Evolutionary conservation across 2,329 filamentous ascomycete genomes (phyloP).

Genomic region (Cryphonectria naterciae): DNA sequence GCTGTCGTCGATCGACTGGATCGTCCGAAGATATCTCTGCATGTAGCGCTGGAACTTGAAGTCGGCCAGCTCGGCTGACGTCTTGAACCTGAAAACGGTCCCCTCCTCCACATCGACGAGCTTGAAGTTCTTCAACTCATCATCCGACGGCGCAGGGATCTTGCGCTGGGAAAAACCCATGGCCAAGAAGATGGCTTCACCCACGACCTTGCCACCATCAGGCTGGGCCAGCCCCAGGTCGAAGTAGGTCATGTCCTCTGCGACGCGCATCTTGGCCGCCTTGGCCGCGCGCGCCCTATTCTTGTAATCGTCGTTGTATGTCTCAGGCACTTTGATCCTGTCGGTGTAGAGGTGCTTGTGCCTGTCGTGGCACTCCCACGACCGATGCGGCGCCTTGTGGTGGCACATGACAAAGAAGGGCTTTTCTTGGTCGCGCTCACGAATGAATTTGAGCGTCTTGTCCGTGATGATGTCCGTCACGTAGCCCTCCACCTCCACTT

Average conservation of each 20-base stretch:
- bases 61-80: slow-evolving; percentile 46
- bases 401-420: slow-evolving; percentile 62
- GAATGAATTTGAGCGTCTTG: slow-evolving; percentile 50
- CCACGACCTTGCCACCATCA: slow-evolving; percentile 47
- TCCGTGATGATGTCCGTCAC: slow-evolving; percentile 58
- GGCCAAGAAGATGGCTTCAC: slow-evolving; percentile 33
- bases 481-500: slow-evolving; percentile 45
- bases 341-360: slow-evolving; percentile 54
- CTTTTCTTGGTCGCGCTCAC: slow-evolving; percentile 38
- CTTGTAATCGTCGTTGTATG: slow-evolving; percentile 58
- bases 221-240: slow-evolving; percentile 57
- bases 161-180: slow-evolving; percentile 41
- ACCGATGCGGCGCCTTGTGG: slow-evolving; percentile 58
- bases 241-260: slow-evolving; percentile 55
- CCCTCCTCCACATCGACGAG: slow-evolving; percentile 53
- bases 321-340: slow-evolving; percentile 52
- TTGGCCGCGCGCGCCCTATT: slow-evolving; percentile 54
- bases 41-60: slow-evolving; percentile 63
- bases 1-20: slow-evolving; percentile 57
- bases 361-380: slow-evolving; percentile 55
- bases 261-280: slow-evolving; percentile 55
- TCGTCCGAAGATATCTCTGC: slow-evolving; percentile 57
- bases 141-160: slow-evolving; percentile 39
- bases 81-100: slow-evolving; percentile 50
- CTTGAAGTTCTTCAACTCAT: slow-evolving; percentile 33